A percentile compares a stretch with the other conserved stretches of the same genome.
These are phyloP conservation scores for Umbelopsis ramanniana DNA, from an alignment of 192 early-diverging fungal genomes.

Conservation along the genomic window DNA sequence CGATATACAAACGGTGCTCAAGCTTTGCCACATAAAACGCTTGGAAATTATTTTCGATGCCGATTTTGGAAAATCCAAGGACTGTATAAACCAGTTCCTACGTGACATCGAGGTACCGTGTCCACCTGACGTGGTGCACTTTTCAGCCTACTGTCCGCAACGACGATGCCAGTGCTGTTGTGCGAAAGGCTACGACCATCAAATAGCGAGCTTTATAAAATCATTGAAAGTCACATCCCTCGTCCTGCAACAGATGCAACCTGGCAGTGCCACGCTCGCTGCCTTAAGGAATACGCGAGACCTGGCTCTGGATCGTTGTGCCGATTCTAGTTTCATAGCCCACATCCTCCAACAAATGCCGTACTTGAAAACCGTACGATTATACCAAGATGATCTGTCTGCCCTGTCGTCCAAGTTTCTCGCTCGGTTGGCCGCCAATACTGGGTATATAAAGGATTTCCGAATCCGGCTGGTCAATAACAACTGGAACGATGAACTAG, in stretches of 20 bases:
- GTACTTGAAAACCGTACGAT: not conserved
- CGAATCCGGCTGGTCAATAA: not conserved
- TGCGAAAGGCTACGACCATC: constrained; percentile 10
- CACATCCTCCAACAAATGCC: constrained; percentile 6
- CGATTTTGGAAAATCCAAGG: constrained; percentile 7
- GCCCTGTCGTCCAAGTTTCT: not conserved
- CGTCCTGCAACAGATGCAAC: constrained; percentile 11
- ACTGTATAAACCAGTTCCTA: not conserved
- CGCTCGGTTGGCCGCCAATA: not conserved
- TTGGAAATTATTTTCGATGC: constrained; percentile 11
- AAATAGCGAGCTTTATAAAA: not conserved
- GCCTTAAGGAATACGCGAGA: not conserved
- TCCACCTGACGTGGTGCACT: not conserved
- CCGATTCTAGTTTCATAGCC: constrained; percentile 10
- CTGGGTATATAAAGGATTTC: not conserved
- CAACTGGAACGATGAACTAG: not conserved
- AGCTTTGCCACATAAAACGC: not conserved
- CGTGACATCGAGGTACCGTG: not conserved
- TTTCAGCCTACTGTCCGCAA: constrained; percentile 12
- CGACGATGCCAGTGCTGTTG: constrained; percentile 16
- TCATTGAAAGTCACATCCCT: not conserved
- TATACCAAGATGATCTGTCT: constrained; percentile 8
- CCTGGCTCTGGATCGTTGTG: not conserved
- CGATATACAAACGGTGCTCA: not conserved
- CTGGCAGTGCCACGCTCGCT: not conserved